Evolutionary conservation across 139 green algal species (phyloP).

Genomic region (Volvox africanus): DNA sequence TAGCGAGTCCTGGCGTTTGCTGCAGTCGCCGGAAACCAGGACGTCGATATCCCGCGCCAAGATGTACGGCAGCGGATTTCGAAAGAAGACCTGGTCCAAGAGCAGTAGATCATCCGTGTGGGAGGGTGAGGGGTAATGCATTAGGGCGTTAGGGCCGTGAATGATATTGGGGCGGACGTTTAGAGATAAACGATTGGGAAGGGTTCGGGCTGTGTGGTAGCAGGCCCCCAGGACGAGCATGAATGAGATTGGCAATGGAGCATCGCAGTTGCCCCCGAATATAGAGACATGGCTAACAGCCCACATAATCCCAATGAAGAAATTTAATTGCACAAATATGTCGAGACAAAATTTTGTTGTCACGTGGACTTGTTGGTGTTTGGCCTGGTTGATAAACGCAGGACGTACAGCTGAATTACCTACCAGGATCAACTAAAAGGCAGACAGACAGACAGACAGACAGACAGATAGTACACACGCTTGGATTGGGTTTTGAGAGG

Average conservation of each 20-base stretch:
- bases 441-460: neutral
- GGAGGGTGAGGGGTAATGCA: neutral
- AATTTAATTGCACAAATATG: no score
- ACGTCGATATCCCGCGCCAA: neutral
- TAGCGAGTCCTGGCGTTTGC: neutral
- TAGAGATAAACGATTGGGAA: neutral
- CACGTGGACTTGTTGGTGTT: neutral
- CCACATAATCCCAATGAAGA: no score
- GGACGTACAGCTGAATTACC: neutral
- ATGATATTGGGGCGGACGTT: neutral
- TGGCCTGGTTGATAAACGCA: neutral
- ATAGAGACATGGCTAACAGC: neutral
- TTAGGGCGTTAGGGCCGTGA: neutral
- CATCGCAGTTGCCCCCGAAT: no score
- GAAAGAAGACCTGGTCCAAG: neutral
- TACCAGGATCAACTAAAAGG: no score
- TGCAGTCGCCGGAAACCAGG: slow-evolving; percentile 1
- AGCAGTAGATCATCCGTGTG: neutral
- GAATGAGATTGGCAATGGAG: no score
- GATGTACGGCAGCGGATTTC: slow-evolving; percentile 14
- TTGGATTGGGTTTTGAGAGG: neutral
- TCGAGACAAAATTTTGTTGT: no score
- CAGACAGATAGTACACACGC: neutral
- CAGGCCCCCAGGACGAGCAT: neutral
- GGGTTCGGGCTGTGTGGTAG: neutral